Percentiles rank a stretch among this genome's conserved stretches.
Evolutionary conservation across 1,139 yeast species (phyloP).

Genomic region (Pichia sp.): DNA sequence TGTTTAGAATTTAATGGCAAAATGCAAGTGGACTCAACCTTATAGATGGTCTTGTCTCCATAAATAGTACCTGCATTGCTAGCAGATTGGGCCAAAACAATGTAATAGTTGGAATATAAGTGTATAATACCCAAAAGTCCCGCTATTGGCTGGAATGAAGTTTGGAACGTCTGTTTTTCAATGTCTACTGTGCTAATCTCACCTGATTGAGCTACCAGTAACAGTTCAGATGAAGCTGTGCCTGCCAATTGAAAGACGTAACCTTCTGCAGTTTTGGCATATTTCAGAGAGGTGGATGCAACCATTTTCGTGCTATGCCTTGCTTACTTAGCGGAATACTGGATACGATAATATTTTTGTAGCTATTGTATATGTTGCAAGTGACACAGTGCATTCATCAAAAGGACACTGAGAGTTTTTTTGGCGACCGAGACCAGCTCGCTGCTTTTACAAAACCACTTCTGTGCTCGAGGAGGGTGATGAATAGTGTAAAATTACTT

Average conservation of each 20-base stretch:
- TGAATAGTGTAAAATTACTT: no score
- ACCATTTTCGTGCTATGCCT: slow-evolving; percentile 13
- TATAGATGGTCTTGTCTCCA: slow-evolving; percentile 52
- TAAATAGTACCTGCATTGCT: slow-evolving; percentile 62
- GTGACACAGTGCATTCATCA: no score
- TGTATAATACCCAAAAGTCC: slow-evolving; percentile 75
- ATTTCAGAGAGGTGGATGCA: slow-evolving; percentile 21
- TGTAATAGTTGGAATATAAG: slow-evolving; percentile 44
- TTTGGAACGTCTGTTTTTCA: slow-evolving; percentile 23
- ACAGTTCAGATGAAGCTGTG: slow-evolving; percentile 17
- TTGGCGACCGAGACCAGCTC: no score
- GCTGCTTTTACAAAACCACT: no score
- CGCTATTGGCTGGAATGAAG: slow-evolving; percentile 39
- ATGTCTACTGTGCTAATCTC: slow-evolving; percentile 23
- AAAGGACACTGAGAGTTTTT: no score
- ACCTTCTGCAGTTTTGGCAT: slow-evolving; percentile 29
- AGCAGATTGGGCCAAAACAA: slow-evolving; percentile 57
- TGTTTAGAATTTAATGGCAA: slow-evolving; percentile 43
- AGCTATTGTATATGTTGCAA: no score
- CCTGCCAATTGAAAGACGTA: slow-evolving; percentile 25
- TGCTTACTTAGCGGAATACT: neutral
- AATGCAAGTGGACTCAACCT: slow-evolving; percentile 55
- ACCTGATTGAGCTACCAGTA: slow-evolving; percentile 27
- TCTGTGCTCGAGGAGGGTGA: no score
- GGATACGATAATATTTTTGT: neutral